Evolutionary conservation across 805 yeast species (phyloP).

Genomic region (Wickerhamomyces xylosicus): DNA sequence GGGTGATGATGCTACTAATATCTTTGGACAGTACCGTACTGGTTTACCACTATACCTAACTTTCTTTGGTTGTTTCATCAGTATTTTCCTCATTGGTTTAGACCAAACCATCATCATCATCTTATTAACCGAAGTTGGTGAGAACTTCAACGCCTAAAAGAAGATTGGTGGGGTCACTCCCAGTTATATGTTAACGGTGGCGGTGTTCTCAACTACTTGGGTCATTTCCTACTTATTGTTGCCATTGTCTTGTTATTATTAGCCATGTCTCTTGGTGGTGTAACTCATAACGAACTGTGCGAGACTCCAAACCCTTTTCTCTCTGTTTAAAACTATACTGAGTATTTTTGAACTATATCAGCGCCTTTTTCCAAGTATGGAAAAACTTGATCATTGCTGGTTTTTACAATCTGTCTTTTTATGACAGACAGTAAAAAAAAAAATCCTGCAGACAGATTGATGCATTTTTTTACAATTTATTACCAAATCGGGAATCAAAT

Average conservation of each 20-base stretch:
- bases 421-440: background rate
- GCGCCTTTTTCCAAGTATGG: too few relatives aligned
- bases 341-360: too few relatives aligned
- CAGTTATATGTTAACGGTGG: conserved; percentile 44
- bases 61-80: conserved; percentile 14
- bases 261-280: too few relatives aligned
- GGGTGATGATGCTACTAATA: conserved; percentile 16
- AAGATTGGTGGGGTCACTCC: conserved; percentile 51
- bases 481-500: conserved; percentile 2
- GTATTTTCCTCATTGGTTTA: conserved; percentile 29
- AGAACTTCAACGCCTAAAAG: conserved; percentile 36
- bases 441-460: background rate
- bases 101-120: conserved; percentile 54
- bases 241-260: too few relatives aligned
- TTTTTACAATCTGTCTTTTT: too few relatives aligned
- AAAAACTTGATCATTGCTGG: too few relatives aligned
- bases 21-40: conserved; percentile 10
- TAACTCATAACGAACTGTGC: too few relatives aligned
- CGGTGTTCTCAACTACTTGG: conserved; percentile 37
- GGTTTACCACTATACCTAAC: conserved; percentile 7
- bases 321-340: too few relatives aligned
- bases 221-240: too few relatives aligned
- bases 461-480: background rate
- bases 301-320: too few relatives aligned
- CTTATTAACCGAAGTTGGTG: conserved; percentile 37